Evolutionary conservation across 2,329 filamentous ascomycete genomes (phyloP).

Genomic region (Madurella fahalii): DNA sequence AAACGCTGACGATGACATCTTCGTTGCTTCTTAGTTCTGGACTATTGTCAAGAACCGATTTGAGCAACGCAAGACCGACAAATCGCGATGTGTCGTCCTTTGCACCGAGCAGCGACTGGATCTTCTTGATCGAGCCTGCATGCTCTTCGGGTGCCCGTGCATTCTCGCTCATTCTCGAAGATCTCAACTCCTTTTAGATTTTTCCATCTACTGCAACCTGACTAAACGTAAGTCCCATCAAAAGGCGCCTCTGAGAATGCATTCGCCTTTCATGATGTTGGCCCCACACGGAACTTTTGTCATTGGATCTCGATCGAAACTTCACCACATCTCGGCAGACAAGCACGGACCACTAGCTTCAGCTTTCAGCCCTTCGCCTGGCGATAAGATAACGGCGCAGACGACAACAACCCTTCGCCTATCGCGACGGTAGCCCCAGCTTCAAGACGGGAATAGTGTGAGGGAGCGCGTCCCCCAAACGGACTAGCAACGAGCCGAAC

Average conservation of each 20-base stretch:
- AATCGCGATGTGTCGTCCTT: conserved; percentile 66
- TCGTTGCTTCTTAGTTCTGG: conserved; percentile 47
- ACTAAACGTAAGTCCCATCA: neutral
- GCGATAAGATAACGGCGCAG: conserved; percentile 13
- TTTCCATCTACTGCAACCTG: neutral
- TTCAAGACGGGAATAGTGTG: neutral
- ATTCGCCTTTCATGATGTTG: too few species aligned
- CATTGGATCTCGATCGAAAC: too few species aligned
- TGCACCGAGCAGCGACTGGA: conserved; percentile 52
- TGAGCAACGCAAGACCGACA: conserved; percentile 62
- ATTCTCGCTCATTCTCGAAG: conserved; percentile 12
- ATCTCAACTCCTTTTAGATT: neutral
- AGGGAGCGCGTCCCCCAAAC: neutral
- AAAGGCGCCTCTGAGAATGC: too few species aligned
- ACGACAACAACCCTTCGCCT: neutral
- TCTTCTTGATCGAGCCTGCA: conserved; percentile 39
- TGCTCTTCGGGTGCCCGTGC: conserved; percentile 7
- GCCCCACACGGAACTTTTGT: too few species aligned
- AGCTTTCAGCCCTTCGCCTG: neutral
- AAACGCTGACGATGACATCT: conserved; percentile 45
- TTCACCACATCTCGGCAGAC: too few species aligned
- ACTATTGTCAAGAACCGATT: conserved; percentile 61
- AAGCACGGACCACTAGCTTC: neutral
- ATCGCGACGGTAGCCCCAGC: neutral
- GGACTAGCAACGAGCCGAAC: too few species aligned